Percentiles rank a stretch among this genome's conserved stretches.
phyloP scores from a whole-genome alignment of 805 yeast genomes.

The Metschnikowia baotianmanensis region DNA sequence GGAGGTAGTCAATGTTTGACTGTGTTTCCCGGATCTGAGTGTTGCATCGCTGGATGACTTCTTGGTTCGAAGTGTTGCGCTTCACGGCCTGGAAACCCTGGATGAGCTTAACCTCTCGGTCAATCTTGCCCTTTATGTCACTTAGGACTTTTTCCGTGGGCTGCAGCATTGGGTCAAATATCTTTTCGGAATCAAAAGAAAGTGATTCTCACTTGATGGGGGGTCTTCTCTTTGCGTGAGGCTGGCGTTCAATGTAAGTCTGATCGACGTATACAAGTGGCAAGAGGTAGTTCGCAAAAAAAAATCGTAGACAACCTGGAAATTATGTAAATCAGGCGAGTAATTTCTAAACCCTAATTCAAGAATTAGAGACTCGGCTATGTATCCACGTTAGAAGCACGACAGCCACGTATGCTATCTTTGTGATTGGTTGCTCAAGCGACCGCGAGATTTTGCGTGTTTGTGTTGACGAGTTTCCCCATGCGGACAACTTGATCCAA shows the following conservation, averaged over 20 bases:
- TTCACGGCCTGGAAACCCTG: slow-evolving; percentile 82
- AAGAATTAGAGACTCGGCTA: too few species aligned
- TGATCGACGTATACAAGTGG: too few species aligned
- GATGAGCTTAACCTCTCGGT: slow-evolving; percentile 82
- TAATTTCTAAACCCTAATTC: background rate
- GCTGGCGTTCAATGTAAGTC: too few species aligned
- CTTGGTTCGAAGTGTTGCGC: slow-evolving; percentile 72
- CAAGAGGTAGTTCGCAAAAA: too few species aligned
- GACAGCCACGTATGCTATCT: too few species aligned
- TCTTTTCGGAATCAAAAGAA: too few species aligned
- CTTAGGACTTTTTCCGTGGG: slow-evolving; percentile 37
- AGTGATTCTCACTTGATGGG: too few species aligned
- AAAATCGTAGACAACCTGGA: too few species aligned
- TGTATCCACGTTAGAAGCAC: too few species aligned
- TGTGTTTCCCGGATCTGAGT: slow-evolving; percentile 88
- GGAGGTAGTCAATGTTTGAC: slow-evolving; percentile 84
- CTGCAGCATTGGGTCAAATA: too few species aligned
- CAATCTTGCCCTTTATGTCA: slow-evolving; percentile 83
- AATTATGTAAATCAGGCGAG: too few species aligned
- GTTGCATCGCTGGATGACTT: slow-evolving; percentile 88
- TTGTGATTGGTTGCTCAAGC: background rate
- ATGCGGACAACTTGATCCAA: slow-evolving; percentile 5
- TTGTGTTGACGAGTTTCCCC: slow-evolving; percentile 19
- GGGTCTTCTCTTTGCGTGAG: too few species aligned
- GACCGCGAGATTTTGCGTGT: background rate